These are phyloP conservation scores for Alopecurus myosuroides DNA, from an alignment of 176 grass and related monocot species.

Conservation along the genomic window DNA sequence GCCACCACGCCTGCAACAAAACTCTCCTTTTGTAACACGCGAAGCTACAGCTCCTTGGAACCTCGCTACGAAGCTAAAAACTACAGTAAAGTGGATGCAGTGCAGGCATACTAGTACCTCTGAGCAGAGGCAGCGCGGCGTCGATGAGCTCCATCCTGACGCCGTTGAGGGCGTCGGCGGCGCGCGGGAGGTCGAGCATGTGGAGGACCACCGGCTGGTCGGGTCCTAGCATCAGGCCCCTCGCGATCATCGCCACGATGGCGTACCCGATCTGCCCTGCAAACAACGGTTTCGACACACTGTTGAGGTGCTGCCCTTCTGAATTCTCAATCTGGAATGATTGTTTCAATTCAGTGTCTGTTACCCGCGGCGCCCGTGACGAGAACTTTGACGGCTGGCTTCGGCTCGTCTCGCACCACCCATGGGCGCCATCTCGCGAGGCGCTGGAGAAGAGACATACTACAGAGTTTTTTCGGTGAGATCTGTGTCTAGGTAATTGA, in stretches of 20 bases:
- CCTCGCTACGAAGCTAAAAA: not conserved
- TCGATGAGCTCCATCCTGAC: conserved; percentile 76
- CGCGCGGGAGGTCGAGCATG: conserved; percentile 50
- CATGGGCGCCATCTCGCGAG: conserved; percentile 37
- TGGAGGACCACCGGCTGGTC: conserved; percentile 74
- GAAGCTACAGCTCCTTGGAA: not conserved
- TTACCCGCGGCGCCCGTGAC: conserved; percentile 76
- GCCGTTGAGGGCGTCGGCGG: conserved; percentile 36
- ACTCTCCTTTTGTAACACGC: too few species aligned
- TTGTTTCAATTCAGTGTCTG: not conserved
- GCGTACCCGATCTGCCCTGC: conserved; percentile 79
- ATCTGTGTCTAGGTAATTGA: not conserved
- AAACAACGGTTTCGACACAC: too few species aligned
- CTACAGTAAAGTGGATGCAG: not conserved
- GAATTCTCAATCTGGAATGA: not conserved
- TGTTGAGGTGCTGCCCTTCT: not conserved
- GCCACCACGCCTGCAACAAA: conserved; percentile 51
- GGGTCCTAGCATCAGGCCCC: conserved; percentile 63
- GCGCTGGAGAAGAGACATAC: conserved; percentile 25
- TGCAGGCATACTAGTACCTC: conserved; percentile 39
- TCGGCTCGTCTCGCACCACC: conserved; percentile 18
- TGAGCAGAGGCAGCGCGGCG: conserved; percentile 64
- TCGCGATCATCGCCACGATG: conserved; percentile 68
- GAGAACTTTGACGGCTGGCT: conserved; percentile 54
- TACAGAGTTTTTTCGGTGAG: not conserved